A percentile compares a stretch with the other conserved stretches of the same genome.
These are phyloP conservation scores for Magnusiomyces tetraspermus DNA, from an alignment of 1,139 yeast genomes.

Conservation along the genomic window DNA sequence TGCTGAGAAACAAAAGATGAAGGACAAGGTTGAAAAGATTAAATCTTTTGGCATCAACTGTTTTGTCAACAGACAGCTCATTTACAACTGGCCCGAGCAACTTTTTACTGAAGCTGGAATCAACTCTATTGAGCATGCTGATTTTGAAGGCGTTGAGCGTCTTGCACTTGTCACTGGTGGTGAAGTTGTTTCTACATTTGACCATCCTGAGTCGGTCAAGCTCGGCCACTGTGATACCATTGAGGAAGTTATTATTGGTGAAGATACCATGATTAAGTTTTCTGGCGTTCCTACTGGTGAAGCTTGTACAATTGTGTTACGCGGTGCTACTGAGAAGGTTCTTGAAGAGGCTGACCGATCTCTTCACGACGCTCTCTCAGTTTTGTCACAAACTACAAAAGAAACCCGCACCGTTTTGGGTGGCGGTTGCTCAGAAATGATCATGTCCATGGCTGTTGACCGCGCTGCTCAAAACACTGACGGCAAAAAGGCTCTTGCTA, in stretches of 20 bases:
- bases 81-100: slow-evolving; percentile 97
- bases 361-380: slow-evolving; percentile 92
- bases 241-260: slow-evolving; percentile 91
- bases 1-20: slow-evolving; percentile 94
- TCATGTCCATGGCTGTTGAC: slow-evolving; percentile 96
- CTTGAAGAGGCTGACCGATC: slow-evolving; percentile 97
- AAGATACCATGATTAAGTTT: slow-evolving; percentile 73
- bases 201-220: slow-evolving; percentile 75
- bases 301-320: slow-evolving; percentile 90
- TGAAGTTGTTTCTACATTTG: slow-evolving; percentile 95
- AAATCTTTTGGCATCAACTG: slow-evolving; percentile 74
- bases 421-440: slow-evolving; percentile 97
- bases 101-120: slow-evolving; percentile 78
- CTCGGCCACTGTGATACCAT: slow-evolving; percentile 83
- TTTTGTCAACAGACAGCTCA: slow-evolving; percentile 90
- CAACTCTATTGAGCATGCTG: slow-evolving; percentile 95
- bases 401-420: slow-evolving; percentile 95
- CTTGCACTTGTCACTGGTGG: slow-evolving; percentile 96
- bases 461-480: slow-evolving; percentile 87
- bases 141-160: slow-evolving; percentile 96
- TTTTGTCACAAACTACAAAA: slow-evolving; percentile 85
- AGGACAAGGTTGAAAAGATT: slow-evolving; percentile 77
- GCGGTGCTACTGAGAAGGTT: slow-evolving; percentile 96
- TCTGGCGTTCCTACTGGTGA: slow-evolving; percentile 93
- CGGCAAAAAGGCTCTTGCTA: slow-evolving; percentile 89